A percentile compares a stretch with the other conserved stretches of the same genome.
These are phyloP conservation scores for Acacia melanoxylon DNA, from an alignment of 306 rosid species.

Conservation along the genomic window DNA sequence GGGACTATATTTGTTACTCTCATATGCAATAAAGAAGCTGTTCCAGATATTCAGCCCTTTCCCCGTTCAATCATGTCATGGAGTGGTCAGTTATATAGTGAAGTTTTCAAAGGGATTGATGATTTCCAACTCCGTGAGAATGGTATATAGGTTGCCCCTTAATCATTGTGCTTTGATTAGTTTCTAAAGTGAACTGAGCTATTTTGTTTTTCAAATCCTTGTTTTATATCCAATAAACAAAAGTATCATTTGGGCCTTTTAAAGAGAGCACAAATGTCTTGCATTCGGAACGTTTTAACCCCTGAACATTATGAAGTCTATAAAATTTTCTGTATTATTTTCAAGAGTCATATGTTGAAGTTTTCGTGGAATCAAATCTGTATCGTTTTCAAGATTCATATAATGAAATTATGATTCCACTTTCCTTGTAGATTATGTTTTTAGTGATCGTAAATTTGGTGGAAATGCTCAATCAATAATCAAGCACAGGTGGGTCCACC, in stretches of 20 bases:
- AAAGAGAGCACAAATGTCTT: neutral
- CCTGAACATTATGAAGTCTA: neutral
- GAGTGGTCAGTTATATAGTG: constrained; percentile 70
- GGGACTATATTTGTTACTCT: constrained; percentile 78
- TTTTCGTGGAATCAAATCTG: neutral
- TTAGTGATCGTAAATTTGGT: constrained; percentile 83
- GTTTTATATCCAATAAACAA: neutral
- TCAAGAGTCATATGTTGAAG: constrained; percentile 2
- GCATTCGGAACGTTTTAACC: neutral
- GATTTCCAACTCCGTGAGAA: constrained; percentile 88
- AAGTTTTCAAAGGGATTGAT: constrained; percentile 69
- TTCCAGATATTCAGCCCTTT: constrained; percentile 71
- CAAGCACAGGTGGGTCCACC: constrained; percentile 89
- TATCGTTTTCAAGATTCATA: neutral
- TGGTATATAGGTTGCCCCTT: constrained; percentile 53
- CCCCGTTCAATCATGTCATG: constrained; percentile 90
- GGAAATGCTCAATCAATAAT: constrained; percentile 97
- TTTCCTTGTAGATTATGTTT: constrained; percentile 71
- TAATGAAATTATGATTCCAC: constrained; percentile 23
- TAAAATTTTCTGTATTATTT: neutral
- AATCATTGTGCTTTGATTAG: constrained; percentile 10
- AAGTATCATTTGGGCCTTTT: neutral
- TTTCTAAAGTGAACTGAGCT: neutral
- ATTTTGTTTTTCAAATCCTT: neutral
- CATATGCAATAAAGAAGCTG: constrained; percentile 86